phyloP scores from a whole-genome alignment of 2,329 filamentous ascomycete species.

The Sordariomycetes sp. region DNA sequence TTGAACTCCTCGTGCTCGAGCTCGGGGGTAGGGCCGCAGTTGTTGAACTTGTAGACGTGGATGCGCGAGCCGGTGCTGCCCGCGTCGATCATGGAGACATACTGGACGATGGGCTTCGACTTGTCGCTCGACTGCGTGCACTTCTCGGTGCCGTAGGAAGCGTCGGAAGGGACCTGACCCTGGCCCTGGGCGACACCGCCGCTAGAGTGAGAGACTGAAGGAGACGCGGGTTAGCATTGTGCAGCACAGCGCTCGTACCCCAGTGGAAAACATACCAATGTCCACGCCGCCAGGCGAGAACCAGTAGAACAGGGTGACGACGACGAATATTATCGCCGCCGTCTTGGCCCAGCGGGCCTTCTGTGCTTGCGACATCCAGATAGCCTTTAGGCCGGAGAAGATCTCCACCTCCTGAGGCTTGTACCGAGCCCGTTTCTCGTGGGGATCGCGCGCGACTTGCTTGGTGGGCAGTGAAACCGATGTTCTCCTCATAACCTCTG shows the following conservation, averaged over 20 bases:
- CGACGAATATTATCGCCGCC: constrained; percentile 43
- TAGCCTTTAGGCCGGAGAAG: constrained; percentile 41
- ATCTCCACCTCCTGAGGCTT: constrained; percentile 29
- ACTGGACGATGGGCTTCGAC: constrained; percentile 89
- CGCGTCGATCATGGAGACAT: constrained; percentile 97
- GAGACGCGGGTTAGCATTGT: not conserved
- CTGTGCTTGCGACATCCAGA: constrained; percentile 51
- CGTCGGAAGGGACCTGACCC: constrained; percentile 44
- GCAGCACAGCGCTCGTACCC: not conserved
- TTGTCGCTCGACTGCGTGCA: constrained; percentile 76
- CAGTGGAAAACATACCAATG: constrained; percentile 21
- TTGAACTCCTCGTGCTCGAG: constrained; percentile 87
- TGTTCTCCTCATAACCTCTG: constrained; percentile 44
- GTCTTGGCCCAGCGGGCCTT: constrained; percentile 54
- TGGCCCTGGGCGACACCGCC: constrained; percentile 9
- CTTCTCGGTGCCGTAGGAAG: constrained; percentile 53
- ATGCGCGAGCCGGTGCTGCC: constrained; percentile 96
- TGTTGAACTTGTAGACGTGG: constrained; percentile 95
- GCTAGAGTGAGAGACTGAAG: not conserved
- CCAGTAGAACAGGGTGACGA: constrained; percentile 51
- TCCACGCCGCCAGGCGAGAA: constrained; percentile 45
- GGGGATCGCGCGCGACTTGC: constrained; percentile 44
- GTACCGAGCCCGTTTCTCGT: constrained; percentile 54
- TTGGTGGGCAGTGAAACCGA: constrained; percentile 51
- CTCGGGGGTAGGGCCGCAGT: constrained; percentile 88